Conservation (phyloP, 2,329 filamentous ascomycete species). For the Fusarium hostae region DNA sequence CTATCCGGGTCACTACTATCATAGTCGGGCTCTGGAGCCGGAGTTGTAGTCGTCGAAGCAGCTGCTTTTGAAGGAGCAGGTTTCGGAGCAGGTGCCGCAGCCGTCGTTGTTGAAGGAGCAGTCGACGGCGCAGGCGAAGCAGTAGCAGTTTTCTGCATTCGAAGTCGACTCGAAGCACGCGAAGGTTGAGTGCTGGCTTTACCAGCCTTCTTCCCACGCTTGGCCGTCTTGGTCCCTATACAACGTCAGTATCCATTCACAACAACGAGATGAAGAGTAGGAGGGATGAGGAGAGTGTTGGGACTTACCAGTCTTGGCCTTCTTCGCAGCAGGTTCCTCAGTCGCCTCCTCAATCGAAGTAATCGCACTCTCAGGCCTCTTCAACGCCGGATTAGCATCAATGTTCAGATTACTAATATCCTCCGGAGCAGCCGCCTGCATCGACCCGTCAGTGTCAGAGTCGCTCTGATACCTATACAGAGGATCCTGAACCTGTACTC, state of each 20-base stretch:
- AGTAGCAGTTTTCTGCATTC: not conserved
- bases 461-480: constrained; percentile 34
- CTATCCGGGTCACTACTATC: not conserved
- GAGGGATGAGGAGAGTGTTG: not conserved
- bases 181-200: constrained; percentile 14
- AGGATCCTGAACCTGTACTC: constrained; percentile 18
- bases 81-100: not conserved
- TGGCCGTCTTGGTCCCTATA: not conserved
- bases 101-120: not conserved
- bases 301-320: constrained; percentile 20
- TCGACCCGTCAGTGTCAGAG: constrained; percentile 36
- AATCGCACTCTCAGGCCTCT: not conserved
- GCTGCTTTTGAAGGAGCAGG: not conserved
- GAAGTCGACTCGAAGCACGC: constrained; percentile 22
- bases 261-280: accelerated
- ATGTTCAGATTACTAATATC: constrained; percentile 19
- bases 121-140: not conserved
- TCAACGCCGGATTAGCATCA: not conserved
- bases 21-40: not conserved
- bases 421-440: constrained; percentile 31
- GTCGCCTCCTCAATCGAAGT: not conserved
- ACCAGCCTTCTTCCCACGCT: not conserved
- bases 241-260: not conserved
- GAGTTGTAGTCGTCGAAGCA: not conserved
- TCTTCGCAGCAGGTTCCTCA: constrained; percentile 25